A percentile compares a stretch with the other conserved stretches of the same genome.
These are phyloP conservation scores for Citeromyces hawaiiensis DNA, from an alignment of 1,139 yeast genomes.

Conservation along the genomic window DNA sequence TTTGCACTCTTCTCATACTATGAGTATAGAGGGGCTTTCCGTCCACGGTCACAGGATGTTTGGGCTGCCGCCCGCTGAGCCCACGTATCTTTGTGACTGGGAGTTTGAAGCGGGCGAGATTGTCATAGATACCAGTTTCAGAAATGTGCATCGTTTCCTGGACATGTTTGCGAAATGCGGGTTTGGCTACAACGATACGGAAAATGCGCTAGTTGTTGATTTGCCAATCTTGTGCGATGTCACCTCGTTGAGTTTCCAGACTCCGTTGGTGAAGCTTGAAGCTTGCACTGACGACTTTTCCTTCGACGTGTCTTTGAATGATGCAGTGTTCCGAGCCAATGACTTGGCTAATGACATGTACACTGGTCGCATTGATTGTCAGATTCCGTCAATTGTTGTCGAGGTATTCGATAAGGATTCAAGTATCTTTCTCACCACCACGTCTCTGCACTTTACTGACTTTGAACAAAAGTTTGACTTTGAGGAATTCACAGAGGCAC, in stretches of 20 bases:
- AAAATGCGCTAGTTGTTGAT: slow-evolving; percentile 52
- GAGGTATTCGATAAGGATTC: slow-evolving; percentile 13
- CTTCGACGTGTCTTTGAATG: slow-evolving; percentile 10
- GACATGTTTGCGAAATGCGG: slow-evolving; percentile 33
- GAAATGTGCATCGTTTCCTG: slow-evolving; percentile 30
- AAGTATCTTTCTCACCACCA: slow-evolving; percentile 19
- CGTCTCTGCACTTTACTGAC: slow-evolving; percentile 46
- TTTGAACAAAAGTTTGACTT: slow-evolving; percentile 44
- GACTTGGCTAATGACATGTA: slow-evolving; percentile 64
- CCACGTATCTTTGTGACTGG: slow-evolving; percentile 87
- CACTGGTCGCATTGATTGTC: slow-evolving; percentile 37
- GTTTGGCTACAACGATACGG: slow-evolving; percentile 58
- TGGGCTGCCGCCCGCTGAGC: slow-evolving; percentile 82
- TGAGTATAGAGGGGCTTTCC: slow-evolving; percentile 48
- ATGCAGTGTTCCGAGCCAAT: slow-evolving; percentile 35
- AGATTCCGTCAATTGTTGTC: slow-evolving; percentile 32
- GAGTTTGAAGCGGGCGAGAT: slow-evolving; percentile 59
- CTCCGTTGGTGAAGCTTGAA: slow-evolving; percentile 21
- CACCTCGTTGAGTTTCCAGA: slow-evolving; percentile 38
- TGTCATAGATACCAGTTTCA: slow-evolving; percentile 35
- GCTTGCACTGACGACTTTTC: slow-evolving; percentile 12
- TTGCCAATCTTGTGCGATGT: slow-evolving; percentile 55
- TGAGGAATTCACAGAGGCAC: slow-evolving; percentile 31
- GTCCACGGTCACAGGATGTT: slow-evolving; percentile 86
- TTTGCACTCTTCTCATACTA: slow-evolving; percentile 19